Conservation (phyloP, 2,329 filamentous ascomycete species). For the Fusarium falciforme region DNA sequence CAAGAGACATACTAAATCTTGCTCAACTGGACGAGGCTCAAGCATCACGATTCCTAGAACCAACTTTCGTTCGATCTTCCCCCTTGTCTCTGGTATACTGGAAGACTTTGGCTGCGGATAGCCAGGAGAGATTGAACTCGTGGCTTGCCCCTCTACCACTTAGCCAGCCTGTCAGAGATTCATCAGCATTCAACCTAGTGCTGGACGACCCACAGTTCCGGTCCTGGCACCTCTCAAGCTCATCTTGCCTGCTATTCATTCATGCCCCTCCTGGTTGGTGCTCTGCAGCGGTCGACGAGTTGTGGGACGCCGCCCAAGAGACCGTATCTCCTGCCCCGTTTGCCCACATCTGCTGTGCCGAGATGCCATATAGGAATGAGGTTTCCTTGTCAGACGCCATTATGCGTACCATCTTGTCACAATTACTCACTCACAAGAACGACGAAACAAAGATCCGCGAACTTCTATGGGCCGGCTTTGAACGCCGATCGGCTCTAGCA, state of each 20-base stretch:
- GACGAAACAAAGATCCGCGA: neutral
- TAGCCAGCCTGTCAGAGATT: neutral
- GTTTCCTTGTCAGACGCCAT: neutral
- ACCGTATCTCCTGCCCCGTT: neutral
- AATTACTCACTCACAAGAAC: neutral
- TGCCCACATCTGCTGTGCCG: neutral
- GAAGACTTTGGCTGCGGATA: neutral
- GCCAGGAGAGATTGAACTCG: neutral
- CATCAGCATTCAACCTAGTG: neutral
- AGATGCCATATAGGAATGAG: neutral
- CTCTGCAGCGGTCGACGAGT: neutral
- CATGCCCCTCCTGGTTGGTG: neutral
- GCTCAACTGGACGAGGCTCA: neutral
- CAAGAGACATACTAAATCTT: neutral
- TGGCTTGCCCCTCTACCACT: neutral
- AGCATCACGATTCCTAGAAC: neutral
- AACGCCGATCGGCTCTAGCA: slow-evolving; percentile 3
- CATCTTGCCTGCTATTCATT: neutral
- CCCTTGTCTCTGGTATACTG: neutral
- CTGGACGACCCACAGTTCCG: neutral
- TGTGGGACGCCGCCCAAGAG: neutral
- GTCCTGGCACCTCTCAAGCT: neutral
- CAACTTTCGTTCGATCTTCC: neutral
- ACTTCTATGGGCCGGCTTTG: slow-evolving; percentile 4
- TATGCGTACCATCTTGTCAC: neutral